These are phyloP conservation scores for Hypoxylon sp. DNA, from an alignment of 2,329 filamentous ascomycete species.

Conservation along the genomic window DNA sequence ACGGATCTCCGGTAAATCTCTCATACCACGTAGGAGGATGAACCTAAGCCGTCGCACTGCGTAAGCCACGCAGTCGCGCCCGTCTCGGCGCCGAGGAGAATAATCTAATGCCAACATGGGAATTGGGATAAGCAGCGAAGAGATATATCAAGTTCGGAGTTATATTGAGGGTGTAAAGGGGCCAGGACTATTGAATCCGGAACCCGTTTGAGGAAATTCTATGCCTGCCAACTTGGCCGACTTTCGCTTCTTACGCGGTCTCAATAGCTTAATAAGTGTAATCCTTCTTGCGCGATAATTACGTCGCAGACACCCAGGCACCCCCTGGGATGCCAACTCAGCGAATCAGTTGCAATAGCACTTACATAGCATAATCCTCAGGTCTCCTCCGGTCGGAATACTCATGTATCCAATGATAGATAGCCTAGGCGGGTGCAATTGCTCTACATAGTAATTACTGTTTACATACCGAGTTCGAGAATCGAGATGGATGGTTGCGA, in stretches of 20 bases:
- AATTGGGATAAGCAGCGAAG: conserved; percentile 31
- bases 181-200: conserved; percentile 33
- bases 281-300: conserved; percentile 44
- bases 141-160: conserved; percentile 43
- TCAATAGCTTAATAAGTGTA: conserved; percentile 30
- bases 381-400: conserved; percentile 32
- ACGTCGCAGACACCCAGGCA: conserved; percentile 32
- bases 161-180: conserved; percentile 27
- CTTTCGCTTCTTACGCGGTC: conserved; percentile 13
- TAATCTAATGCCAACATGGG: conserved; percentile 39
- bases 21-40: conserved; percentile 36
- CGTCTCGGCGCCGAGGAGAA: conserved; percentile 44
- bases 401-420: conserved; percentile 35
- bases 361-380: conserved; percentile 39
- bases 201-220: conserved; percentile 35
- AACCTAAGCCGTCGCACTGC: conserved; percentile 22
- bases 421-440: conserved; percentile 38
- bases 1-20: conserved; percentile 49
- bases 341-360: conserved; percentile 44
- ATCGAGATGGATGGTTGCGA: conserved; percentile 30
- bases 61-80: conserved; percentile 35
- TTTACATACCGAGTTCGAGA: conserved; percentile 16
- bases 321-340: conserved; percentile 19
- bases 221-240: conserved; percentile 22
- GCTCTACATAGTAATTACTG: conserved; percentile 40